Evolutionary conservation across 1,139 yeast genomes (phyloP).

Genomic region (Yueomyces sp.): DNA sequence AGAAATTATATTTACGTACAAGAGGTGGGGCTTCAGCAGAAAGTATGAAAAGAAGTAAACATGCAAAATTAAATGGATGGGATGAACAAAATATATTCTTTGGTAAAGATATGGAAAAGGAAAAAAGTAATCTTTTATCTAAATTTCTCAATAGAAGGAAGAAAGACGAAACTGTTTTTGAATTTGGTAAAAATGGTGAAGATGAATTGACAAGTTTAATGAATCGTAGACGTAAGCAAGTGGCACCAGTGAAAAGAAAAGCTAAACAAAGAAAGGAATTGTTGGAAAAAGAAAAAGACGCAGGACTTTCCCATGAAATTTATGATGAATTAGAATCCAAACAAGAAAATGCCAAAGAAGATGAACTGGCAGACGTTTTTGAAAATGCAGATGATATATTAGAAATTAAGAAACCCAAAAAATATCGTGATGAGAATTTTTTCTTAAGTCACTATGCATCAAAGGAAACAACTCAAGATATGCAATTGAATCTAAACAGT

Average conservation of each 20-base stretch:
- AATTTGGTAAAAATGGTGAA: conserved; percentile 55
- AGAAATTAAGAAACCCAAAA: conserved; percentile 23
- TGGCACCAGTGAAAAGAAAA: conserved; percentile 76
- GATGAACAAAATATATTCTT: conserved; percentile 74
- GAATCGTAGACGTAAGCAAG: conserved; percentile 74
- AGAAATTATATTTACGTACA: conserved; percentile 72
- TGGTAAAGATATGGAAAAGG: conserved; percentile 61
- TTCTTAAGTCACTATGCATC: conserved; percentile 90
- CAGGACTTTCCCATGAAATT: conserved; percentile 61
- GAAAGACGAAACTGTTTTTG: conserved; percentile 86
- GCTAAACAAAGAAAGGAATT: conserved; percentile 61
- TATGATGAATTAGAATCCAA: conserved; percentile 49
- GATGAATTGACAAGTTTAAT: conserved; percentile 70
- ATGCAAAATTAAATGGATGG: conserved; percentile 72
- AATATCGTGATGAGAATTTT: conserved; percentile 68
- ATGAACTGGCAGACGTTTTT: conserved; percentile 37
- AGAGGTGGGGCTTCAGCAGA: conserved; percentile 79
- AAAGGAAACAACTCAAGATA: conserved; percentile 65
- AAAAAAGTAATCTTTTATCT: conserved; percentile 60
- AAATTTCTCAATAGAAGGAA: conserved; percentile 49
- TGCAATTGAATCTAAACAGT: conserved; percentile 48
- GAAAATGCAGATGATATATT: conserved; percentile 50
- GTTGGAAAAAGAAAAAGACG: conserved; percentile 59
- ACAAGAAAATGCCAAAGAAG: conserved; percentile 51
- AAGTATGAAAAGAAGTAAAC: conserved; percentile 75